Evolutionary conservation across 176 grass and related monocot genomes (phyloP).

Genomic region (Alloteropsis semialata): DNA sequence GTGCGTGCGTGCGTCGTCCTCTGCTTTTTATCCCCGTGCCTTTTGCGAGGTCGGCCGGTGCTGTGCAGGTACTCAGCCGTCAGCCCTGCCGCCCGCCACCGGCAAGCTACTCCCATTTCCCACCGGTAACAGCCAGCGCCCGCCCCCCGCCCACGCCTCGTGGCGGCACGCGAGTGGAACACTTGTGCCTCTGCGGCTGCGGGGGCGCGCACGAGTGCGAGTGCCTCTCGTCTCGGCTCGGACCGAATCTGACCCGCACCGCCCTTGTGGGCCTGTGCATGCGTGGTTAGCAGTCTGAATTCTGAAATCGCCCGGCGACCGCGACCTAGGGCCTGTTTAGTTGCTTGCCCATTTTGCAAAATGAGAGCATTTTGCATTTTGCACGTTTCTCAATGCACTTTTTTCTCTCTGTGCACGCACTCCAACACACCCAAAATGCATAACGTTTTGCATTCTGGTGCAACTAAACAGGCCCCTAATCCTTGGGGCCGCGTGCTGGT

Average conservation of each 20-base stretch:
- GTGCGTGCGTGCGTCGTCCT: neutral
- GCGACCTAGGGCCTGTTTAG: too few relatives aligned
- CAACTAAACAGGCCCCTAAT: too few relatives aligned
- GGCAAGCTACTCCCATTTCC: neutral
- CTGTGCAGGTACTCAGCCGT: neutral
- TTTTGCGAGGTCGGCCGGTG: neutral
- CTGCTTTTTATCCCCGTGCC: constrained; percentile 20
- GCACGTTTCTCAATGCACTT: too few relatives aligned
- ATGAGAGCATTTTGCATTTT: too few relatives aligned
- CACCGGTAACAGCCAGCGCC: neutral
- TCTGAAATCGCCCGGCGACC: neutral
- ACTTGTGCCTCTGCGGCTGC: neutral
- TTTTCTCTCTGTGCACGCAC: too few relatives aligned
- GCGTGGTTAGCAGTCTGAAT: neutral
- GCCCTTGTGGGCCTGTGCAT: neutral
- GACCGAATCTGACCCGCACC: constrained; percentile 6
- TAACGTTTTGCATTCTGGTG: too few relatives aligned
- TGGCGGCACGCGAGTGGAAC: neutral
- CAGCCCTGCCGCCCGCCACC: too few relatives aligned
- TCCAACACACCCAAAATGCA: too few relatives aligned
- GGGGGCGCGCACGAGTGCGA: neutral
- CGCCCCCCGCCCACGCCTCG: neutral
- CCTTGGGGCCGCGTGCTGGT: neutral
- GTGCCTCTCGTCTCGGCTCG: neutral
- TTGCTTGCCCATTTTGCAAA: too few relatives aligned